Base-by-base conservation (phyloP, 2,329 filamentous ascomycete species). In the Xylaria sp. region DNA sequence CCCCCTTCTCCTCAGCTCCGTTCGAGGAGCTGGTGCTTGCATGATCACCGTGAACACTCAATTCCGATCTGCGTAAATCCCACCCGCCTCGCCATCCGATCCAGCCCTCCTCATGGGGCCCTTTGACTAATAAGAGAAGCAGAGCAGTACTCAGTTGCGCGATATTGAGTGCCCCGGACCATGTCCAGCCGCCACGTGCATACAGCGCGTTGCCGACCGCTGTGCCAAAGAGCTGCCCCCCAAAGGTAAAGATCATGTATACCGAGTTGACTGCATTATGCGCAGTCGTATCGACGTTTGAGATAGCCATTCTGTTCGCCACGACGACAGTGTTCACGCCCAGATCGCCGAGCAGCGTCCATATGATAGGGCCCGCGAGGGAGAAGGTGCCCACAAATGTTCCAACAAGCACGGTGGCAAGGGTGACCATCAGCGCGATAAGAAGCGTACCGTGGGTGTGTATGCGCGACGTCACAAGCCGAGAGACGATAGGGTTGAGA, bases 231-330 rank as follows among this genome's bases (percentile, higher is more conserved):
- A 80, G 72, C 63, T 80, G 78, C 1, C 79, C 78, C 34, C 72
- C 74, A 62, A 80, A 80, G 0, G 75, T 78, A 50, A 75, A 73
- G 15, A 80, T 75, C 78, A 80, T 80, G 28, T 78, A 80, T 6
- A 78, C 76, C 0, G 78, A 76, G 18, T 78, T 85, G 58, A 82
- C 78, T 2, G 80, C 79, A 57, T 78, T 82, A 50, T 81, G 75
- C 0, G 76, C 76, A 15, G 73, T 78, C 2, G 76, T 72, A 23
- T 76, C 74, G 0, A 80, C 77, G 3, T 72, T 72, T 7, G 78
- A 73, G 54, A 80, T 78, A 3, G 77, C 77, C 62, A 78, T 73
- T 7, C 79, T 70, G 41, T 76, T 80, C 3, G 77, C 75, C 8
- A 80, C 78, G 10, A 78, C 69, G 20, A 73, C 73, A 1, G 75